phyloP scores from a whole-genome alignment of 352 stramenopile species.

The Thraustochytrium sp. region DNA sequence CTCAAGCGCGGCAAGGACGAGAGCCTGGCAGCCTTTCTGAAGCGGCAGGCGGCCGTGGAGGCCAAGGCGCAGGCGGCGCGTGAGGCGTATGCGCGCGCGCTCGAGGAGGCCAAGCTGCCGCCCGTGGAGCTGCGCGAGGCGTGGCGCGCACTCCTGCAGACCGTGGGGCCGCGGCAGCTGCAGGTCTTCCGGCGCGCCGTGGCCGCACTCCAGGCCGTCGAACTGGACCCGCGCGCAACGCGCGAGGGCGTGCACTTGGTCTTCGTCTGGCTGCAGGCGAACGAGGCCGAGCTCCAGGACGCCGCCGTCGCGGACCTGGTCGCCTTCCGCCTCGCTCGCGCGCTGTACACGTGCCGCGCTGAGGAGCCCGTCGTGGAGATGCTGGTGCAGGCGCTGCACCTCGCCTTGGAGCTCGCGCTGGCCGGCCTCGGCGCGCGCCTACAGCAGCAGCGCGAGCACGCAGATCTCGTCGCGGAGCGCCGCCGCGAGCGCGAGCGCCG shows the following conservation, averaged over 20 bases:
- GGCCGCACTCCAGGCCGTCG: neutral
- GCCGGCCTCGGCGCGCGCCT: neutral
- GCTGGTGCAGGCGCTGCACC: neutral
- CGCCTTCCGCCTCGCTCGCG: neutral
- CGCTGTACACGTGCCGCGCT: neutral
- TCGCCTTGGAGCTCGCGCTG: neutral
- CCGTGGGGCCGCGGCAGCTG: neutral
- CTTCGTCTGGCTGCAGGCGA: neutral
- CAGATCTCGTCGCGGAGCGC: neutral
- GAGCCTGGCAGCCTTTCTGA: neutral
- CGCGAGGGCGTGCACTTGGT: neutral
- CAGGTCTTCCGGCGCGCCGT: neutral
- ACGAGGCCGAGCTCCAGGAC: neutral
- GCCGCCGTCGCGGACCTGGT: neutral
- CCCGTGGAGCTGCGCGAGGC: neutral
- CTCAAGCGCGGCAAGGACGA: neutral
- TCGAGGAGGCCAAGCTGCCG: neutral
- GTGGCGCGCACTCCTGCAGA: neutral
- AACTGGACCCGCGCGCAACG: neutral
- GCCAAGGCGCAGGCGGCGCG: neutral
- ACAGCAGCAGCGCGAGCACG: neutral
- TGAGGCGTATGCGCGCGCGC: neutral
- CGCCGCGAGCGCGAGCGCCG: neutral
- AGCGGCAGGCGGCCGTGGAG: neutral
- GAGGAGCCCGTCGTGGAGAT: neutral